Conservation (phyloP, 2,329 filamentous ascomycete species). For the Monilinia fructicola region DNA sequence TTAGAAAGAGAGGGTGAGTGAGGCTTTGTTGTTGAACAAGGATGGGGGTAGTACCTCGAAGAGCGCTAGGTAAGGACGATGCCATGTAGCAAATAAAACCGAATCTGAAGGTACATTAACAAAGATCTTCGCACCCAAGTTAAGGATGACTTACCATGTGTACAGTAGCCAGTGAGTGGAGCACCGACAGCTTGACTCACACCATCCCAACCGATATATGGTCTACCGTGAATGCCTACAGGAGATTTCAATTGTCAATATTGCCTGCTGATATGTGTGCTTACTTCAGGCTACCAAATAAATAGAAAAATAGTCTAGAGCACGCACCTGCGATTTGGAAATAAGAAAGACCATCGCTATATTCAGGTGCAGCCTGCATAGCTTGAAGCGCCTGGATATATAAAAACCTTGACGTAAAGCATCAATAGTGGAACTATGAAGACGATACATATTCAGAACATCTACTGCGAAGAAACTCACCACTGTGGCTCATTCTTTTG, state of each 20-base stretch:
- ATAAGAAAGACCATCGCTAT: conserved; percentile 29
- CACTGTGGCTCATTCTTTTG: conserved; percentile 28
- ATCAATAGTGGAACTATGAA: conserved; percentile 13
- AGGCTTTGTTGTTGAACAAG: background rate
- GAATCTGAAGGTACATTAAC: conserved; percentile 24
- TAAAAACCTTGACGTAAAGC: conserved; percentile 28
- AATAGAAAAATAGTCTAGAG: background rate
- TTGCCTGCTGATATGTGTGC: background rate
- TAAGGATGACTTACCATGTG: conserved; percentile 31
- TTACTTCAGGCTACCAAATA: background rate
- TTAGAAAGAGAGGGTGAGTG: background rate
- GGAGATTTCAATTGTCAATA: background rate
- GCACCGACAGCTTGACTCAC: conserved; percentile 25
- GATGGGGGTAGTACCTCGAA: conserved; percentile 49
- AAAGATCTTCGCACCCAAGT: background rate
- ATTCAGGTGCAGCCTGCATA: conserved; percentile 32
- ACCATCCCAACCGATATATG: conserved; percentile 36
- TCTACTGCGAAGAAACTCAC: background rate
- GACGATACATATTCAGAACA: conserved; percentile 26
- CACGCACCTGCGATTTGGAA: conserved; percentile 34
- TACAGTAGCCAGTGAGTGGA: conserved; percentile 36
- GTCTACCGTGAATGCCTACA: conserved; percentile 32
- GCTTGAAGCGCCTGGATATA: conserved; percentile 25
- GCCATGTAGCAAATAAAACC: conserved; percentile 47
- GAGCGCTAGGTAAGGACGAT: conserved; percentile 55